Conservation (phyloP, 2,329 filamentous ascomycete genomes). For the Madurella fahalii region DNA sequence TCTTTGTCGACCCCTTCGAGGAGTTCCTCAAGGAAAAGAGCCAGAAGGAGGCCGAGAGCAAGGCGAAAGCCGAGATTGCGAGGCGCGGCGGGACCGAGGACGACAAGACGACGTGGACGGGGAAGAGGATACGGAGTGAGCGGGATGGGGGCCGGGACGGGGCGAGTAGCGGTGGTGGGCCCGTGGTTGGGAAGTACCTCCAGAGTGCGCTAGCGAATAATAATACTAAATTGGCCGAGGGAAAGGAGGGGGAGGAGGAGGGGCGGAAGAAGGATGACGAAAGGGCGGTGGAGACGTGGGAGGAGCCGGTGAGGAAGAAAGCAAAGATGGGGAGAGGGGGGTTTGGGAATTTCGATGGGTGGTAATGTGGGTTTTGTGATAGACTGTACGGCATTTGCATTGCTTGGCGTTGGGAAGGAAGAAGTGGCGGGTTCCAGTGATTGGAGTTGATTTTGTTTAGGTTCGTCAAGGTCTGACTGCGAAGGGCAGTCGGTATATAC, state of each 20-base stretch:
- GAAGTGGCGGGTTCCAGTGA: neutral
- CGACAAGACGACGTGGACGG: slow-evolving; percentile 91
- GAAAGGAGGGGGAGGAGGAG: slow-evolving; percentile 27
- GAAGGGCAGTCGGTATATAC: slow-evolving; percentile 6
- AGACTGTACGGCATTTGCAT: slow-evolving; percentile 2
- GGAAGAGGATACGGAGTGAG: slow-evolving; percentile 74
- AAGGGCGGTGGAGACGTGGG: slow-evolving; percentile 57
- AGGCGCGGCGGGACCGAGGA: slow-evolving; percentile 73
- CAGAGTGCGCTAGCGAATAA: slow-evolving; percentile 47
- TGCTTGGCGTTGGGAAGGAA: slow-evolving; percentile 10
- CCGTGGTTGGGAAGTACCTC: slow-evolving; percentile 73
- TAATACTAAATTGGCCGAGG: slow-evolving; percentile 9
- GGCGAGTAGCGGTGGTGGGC: slow-evolving; percentile 33
- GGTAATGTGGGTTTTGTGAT: slow-evolving; percentile 51
- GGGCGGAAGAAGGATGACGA: slow-evolving; percentile 57
- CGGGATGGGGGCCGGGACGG: slow-evolving; percentile 50
- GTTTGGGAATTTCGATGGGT: slow-evolving; percentile 93
- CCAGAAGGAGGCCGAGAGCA: slow-evolving; percentile 56
- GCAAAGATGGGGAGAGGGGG: slow-evolving; percentile 59
- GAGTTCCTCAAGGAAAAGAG: slow-evolving; percentile 78
- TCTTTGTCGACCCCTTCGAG: slow-evolving; percentile 92
- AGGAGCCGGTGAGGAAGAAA: slow-evolving; percentile 78
- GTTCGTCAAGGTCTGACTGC: neutral
- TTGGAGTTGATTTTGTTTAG: neutral
- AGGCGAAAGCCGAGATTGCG: slow-evolving; percentile 58